phyloP scores from a whole-genome alignment of 2,329 filamentous ascomycete species.

The Botryotinia convoluta region DNA sequence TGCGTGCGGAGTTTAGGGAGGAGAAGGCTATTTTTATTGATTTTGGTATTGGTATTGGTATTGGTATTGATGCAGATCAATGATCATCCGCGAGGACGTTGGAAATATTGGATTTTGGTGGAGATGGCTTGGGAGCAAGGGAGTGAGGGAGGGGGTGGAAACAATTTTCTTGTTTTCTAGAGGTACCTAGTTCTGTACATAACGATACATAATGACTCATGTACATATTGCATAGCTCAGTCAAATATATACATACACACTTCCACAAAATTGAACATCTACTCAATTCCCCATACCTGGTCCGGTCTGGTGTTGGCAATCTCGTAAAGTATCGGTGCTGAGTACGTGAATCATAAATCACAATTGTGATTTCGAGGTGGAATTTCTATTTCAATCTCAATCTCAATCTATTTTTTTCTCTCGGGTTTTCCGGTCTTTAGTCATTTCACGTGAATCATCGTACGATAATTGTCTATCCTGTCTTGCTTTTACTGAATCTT shows the following conservation, averaged over 20 bases:
- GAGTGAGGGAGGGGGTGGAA: not conserved
- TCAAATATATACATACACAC: not conserved
- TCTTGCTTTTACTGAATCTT: not conserved
- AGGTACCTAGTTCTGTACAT: not conserved
- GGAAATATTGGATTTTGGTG: not conserved
- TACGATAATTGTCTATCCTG: not conserved
- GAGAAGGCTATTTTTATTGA: not conserved
- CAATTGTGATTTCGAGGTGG: not conserved
- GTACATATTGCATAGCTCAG: not conserved
- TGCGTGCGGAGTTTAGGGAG: not conserved
- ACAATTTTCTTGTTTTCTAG: not conserved
- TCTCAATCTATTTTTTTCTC: not conserved
- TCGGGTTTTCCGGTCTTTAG: not conserved
- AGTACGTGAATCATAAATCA: not conserved
- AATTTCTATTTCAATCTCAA: not conserved
- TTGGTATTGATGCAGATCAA: not conserved
- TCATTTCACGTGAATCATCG: not conserved
- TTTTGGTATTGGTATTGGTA: not conserved
- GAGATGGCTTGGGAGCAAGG: not conserved
- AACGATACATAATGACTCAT: not conserved
- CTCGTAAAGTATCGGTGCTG: not conserved
- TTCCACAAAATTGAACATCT: not conserved
- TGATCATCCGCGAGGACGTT: not conserved
- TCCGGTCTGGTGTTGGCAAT: not conserved
- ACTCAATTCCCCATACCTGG: not conserved